phyloP scores from a whole-genome alignment of 192 early-diverging fungal species.

The Coemansia sp. region DNA sequence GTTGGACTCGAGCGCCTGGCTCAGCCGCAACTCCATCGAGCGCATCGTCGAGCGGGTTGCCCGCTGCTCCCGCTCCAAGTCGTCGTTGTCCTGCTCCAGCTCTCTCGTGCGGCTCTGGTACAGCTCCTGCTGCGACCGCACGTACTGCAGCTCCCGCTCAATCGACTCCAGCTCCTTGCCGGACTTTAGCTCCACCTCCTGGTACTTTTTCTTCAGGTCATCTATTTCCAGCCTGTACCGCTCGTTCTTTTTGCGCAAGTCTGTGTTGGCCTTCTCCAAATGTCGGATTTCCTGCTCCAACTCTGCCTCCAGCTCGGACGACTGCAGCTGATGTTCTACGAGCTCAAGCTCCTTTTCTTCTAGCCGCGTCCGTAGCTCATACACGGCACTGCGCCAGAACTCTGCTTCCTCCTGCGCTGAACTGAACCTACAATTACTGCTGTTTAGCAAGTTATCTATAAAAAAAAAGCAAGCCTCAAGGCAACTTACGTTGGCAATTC shows the following conservation, averaged over 20 bases:
- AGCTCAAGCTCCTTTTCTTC: constrained; percentile 59
- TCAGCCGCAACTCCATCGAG: constrained; percentile 69
- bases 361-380: constrained; percentile 56
- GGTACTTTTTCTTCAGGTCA: constrained; percentile 75
- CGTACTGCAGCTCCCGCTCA: constrained; percentile 70
- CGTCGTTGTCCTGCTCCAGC: constrained; percentile 76
- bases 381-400: constrained; percentile 60
- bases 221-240: constrained; percentile 63
- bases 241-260: constrained; percentile 66
- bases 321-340: constrained; percentile 65
- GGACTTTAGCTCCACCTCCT: constrained; percentile 62
- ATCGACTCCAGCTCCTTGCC: constrained; percentile 65
- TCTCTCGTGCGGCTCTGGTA: constrained; percentile 71
- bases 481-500: too few relatives aligned
- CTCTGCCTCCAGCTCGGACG: constrained; percentile 68
- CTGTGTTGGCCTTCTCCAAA: constrained; percentile 62
- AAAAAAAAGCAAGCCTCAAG: too few relatives aligned
- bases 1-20: constrained; percentile 67
- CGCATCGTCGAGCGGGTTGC: constrained; percentile 65
- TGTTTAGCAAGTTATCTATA: too few relatives aligned
- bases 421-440: constrained; percentile 32
- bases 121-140: constrained; percentile 65
- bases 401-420: constrained; percentile 64
- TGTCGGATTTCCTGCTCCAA: constrained; percentile 69
- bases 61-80: constrained; percentile 68